These are phyloP conservation scores for Jatropha curcas DNA, from an alignment of 345 rosid genomes.

Conservation along the genomic window DNA sequence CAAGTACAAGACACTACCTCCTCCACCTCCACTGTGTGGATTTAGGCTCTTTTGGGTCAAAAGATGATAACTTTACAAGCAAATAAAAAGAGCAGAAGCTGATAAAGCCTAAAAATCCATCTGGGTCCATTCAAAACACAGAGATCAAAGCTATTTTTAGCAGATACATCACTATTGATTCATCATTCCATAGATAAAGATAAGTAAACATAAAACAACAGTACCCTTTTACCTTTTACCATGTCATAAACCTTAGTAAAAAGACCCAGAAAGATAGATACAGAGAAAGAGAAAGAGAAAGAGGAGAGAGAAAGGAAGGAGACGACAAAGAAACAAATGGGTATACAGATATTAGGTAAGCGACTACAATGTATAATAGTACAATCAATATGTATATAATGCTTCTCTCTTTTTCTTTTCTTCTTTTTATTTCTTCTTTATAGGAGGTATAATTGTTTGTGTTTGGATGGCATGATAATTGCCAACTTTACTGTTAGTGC, in stretches of 20 bases:
- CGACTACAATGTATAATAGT: not conserved
- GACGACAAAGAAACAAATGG: not conserved
- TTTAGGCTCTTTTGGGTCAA: not conserved
- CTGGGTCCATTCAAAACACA: not conserved
- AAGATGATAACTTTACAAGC: not conserved
- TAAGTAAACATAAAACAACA: not conserved
- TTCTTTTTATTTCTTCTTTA: too few species aligned
- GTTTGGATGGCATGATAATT: too few species aligned
- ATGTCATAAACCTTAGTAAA: not conserved
- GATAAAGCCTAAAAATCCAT: not conserved
- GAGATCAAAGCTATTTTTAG: conserved; percentile 3
- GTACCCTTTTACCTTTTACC: not conserved
- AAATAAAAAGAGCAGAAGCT: not conserved
- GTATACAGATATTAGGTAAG: not conserved
- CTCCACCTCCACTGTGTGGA: not conserved
- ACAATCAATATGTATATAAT: too few species aligned
- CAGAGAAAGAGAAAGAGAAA: not conserved
- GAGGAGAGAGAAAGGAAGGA: not conserved
- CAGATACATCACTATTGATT: not conserved
- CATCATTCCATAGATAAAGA: not conserved
- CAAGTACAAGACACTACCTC: not conserved
- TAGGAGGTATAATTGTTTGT: too few species aligned
- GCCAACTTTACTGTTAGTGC: too few species aligned
- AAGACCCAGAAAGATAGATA: not conserved
- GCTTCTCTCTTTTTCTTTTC: too few species aligned